Conservation (phyloP, 805 yeast genomes). For the Torulaspora quercuum region DNA sequence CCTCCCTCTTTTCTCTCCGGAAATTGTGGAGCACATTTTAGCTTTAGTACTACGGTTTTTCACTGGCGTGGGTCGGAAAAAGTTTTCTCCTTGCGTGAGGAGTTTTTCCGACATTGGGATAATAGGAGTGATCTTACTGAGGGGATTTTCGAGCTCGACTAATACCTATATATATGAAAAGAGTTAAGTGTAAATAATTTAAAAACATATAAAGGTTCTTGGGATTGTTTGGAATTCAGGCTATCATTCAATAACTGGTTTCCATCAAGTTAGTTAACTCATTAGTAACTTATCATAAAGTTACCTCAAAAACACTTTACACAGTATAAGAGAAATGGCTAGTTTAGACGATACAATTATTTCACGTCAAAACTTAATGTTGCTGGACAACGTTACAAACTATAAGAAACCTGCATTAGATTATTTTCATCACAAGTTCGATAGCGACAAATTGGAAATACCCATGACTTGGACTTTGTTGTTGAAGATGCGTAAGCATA, state of each 20-base stretch:
- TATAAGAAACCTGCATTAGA: constrained; percentile 31
- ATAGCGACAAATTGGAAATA: constrained; percentile 14
- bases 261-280: no score
- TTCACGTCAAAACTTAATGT: constrained; percentile 29
- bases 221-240: no score
- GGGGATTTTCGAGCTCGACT: no score
- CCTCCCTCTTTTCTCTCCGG: no score
- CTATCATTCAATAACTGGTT: background rate
- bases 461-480: constrained; percentile 38
- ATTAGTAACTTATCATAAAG: no score
- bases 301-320: background rate
- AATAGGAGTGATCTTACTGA: no score
- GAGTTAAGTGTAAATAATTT: no score
- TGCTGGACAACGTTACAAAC: constrained; percentile 35
- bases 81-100: constrained; percentile 2
- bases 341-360: constrained; percentile 35
- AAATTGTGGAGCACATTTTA: no score
- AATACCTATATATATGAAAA: background rate
- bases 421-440: constrained; percentile 29
- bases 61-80: constrained; percentile 9
- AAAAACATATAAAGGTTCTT: no score
- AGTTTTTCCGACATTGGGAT: constrained; percentile 6
- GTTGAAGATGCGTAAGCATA: constrained; percentile 42
- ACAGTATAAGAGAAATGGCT: constrained; percentile 16
- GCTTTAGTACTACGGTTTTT: background rate